Percentiles rank a stretch among this genome's conserved stretches.
Evolutionary conservation across 306 rosid species (phyloP).

Genomic region (Gleditsia sinensis): DNA sequence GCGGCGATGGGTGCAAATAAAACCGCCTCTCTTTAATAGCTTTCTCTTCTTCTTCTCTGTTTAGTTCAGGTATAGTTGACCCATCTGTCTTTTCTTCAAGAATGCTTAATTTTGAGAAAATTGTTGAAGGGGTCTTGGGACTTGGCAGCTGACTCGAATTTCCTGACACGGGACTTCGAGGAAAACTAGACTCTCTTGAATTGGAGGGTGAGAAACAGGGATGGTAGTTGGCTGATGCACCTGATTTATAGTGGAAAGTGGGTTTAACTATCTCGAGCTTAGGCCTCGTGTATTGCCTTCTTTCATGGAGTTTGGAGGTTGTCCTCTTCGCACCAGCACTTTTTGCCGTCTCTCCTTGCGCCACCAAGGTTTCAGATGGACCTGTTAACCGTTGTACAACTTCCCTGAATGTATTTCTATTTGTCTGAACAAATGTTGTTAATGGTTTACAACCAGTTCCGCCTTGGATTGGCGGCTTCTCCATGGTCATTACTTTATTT

Average conservation of each 20-base stretch:
- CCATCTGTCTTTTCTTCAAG: conserved; percentile 45
- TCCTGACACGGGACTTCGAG: conserved; percentile 45
- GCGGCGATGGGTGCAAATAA: conserved; percentile 82
- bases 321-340: conserved; percentile 33
- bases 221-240: conserved; percentile 16
- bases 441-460: conserved; percentile 52
- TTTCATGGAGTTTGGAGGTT: conserved; percentile 65
- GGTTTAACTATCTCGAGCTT: conserved; percentile 84
- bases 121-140: conserved; percentile 65
- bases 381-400: conserved; percentile 84
- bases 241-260: conserved; percentile 31
- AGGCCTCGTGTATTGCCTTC: conserved; percentile 73
- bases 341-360: conserved; percentile 37
- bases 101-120: conserved; percentile 59
- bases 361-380: conserved; percentile 48
- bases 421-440: conserved; percentile 81
- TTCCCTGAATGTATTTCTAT: conserved; percentile 66
- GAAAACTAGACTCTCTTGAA: conserved; percentile 41
- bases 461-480: conserved; percentile 41
- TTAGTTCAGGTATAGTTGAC: conserved; percentile 23
- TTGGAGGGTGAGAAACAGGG: conserved; percentile 42
- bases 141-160: conserved; percentile 46
- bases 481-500: conserved; percentile 43
- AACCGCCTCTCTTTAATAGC: conserved; percentile 77
- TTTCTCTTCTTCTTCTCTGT: conserved; percentile 66